Evolutionary conservation across 768 basidiomycete genomes (phyloP), one percentile per base, ranked within the genome.

Genomic region (Tricholoma bakamatsutake): DNA sequence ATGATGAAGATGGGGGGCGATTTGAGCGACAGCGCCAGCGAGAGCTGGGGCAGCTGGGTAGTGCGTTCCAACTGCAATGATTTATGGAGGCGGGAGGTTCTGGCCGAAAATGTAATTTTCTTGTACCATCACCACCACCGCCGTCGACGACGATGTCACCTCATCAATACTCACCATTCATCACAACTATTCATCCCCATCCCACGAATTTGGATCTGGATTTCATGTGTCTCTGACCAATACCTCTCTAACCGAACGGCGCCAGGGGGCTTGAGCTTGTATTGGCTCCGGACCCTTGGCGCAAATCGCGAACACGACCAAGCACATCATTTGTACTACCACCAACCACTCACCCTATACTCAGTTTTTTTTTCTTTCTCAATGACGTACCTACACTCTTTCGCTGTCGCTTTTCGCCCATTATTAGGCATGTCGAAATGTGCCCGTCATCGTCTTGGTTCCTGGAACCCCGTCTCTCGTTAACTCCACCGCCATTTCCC

Each of bases 61-160:
- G 87, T 63, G 89, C 89, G 27, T 88, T 92, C 67, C 84, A 87
- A 61, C 69, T 87, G 68, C 76, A 72, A 12, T 86, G 61, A 76
- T 11, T 10, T n/a, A n/a, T 13, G 27, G 52, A 43, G 39, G 27
- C 43, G n/a, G 27, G 11, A 39, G n/a, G 46, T 43, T 33, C 30
- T n/a, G 46, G 28, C 30, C n/a, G 15, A 43, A 53, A 53, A 42
- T 31, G 39, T 43, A 57, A 34, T 33, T 52, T 51, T 57, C 24
- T 50, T 57, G 55, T 57, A 57, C 13, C 47, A 56, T 30, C 47
- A 43, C 24, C 30, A n/a, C 48, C 39, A 27, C 7, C 18, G 21
- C 18, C 49, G 21, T 48, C 54, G 9, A n/a, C 40, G 37, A 33
- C 40, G 18, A 31, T 33, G 18, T 51, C 30, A 24, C 24, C 43